Evolutionary conservation across 202 grass and related monocot species (phyloP).

Genomic region (Saccharum hybrid): DNA sequence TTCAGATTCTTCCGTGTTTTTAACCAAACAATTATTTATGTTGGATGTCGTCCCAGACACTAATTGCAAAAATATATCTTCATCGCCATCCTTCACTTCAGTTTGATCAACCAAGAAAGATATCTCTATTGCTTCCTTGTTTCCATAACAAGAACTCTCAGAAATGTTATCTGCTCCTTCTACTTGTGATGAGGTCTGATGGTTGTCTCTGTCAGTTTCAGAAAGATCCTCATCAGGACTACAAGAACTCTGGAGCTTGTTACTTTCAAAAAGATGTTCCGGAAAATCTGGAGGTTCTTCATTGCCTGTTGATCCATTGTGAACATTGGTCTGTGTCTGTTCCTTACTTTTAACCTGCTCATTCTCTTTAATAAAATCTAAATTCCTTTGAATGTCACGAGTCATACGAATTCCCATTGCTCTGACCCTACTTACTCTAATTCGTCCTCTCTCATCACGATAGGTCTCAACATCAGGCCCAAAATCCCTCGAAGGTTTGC

Average conservation of each 20-base stretch:
- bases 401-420: constrained; percentile 93
- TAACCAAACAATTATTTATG: constrained; percentile 38
- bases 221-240: constrained; percentile 43
- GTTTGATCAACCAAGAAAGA: constrained; percentile 74
- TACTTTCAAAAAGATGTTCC: constrained; percentile 57
- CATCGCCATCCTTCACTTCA: constrained; percentile 62
- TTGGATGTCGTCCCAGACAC: constrained; percentile 60
- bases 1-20: constrained; percentile 56
- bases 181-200: constrained; percentile 34
- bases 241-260: constrained; percentile 35
- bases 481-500: constrained; percentile 60
- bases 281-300: constrained; percentile 54
- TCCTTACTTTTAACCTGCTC: constrained; percentile 62
- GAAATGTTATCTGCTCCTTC: constrained; percentile 40
- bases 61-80: constrained; percentile 87
- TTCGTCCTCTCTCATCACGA: constrained; percentile 71
- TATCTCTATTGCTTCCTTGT: constrained; percentile 74
- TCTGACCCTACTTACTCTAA: constrained; percentile 90
- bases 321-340: constrained; percentile 7
- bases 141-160: constrained; percentile 47
- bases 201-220: constrained; percentile 43
- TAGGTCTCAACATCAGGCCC: constrained; percentile 88
- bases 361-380: constrained; percentile 91
- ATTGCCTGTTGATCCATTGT: constrained; percentile 46
- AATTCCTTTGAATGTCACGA: constrained; percentile 98